These are phyloP conservation scores for Caloboletus firmus DNA, from an alignment of 1,284 basidiomycete genomes.

Conservation along the genomic window DNA sequence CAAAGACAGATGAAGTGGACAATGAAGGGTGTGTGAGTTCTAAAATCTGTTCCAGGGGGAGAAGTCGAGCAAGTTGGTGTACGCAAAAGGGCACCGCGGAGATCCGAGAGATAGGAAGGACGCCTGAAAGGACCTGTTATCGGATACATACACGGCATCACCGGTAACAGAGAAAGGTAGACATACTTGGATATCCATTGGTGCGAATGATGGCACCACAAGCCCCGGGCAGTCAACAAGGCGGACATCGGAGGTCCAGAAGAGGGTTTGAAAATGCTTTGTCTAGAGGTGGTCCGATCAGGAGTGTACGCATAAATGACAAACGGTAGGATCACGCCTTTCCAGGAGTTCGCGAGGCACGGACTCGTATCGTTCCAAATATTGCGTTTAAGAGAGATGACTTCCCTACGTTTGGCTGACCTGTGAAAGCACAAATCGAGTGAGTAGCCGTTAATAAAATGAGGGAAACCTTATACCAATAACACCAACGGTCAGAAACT, in stretches of 20 bases:
- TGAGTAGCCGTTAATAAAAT: conserved; percentile 6
- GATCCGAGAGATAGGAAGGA: conserved; percentile 87
- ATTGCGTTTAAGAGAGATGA: conserved; percentile 89
- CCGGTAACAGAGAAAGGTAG: conserved; percentile 21
- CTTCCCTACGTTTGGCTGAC: conserved; percentile 94
- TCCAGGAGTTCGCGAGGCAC: conserved; percentile 87
- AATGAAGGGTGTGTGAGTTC: conserved; percentile 54
- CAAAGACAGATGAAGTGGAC: conserved; percentile 28
- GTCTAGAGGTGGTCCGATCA: conserved; percentile 51
- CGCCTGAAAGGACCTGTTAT: conserved; percentile 66
- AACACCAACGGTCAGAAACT: conserved; percentile 77
- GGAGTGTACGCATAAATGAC: neutral
- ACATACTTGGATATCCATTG: conserved; percentile 76
- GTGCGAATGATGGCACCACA: conserved; percentile 76
- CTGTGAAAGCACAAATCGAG: conserved; percentile 37
- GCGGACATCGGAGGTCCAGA: conserved; percentile 79
- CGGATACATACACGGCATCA: neutral
- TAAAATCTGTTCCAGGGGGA: conserved; percentile 79
- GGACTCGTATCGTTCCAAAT: conserved; percentile 79
- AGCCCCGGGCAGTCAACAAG: conserved; percentile 86
- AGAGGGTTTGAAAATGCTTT: conserved; percentile 91
- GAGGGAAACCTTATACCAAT: conserved; percentile 52
- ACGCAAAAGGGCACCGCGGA: conserved; percentile 79
- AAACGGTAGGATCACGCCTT: conserved; percentile 44
- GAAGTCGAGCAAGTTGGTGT: conserved; percentile 61